These are phyloP conservation scores for Aureobasidium musti DNA, from an alignment of 2,329 filamentous ascomycete species.

Conservation along the genomic window DNA sequence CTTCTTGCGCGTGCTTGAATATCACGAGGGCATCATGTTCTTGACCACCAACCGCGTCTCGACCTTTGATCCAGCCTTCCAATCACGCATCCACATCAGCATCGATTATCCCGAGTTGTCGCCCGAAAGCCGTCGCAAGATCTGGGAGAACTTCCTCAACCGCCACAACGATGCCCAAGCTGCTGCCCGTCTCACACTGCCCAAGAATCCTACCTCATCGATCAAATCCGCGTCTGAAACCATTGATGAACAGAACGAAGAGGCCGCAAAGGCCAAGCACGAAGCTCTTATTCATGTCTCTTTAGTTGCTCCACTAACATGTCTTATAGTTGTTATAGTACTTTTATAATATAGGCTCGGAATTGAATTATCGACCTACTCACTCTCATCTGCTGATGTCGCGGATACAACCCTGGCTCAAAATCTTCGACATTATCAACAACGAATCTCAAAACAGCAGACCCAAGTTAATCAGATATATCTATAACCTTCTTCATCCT, in stretches of 20 bases:
- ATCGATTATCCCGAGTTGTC: constrained; percentile 49
- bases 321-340: no score
- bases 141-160: constrained; percentile 52
- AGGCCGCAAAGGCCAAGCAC: constrained; percentile 15
- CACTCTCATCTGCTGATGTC: no score
- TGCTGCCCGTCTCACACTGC: constrained; percentile 32
- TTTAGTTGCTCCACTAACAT: no score
- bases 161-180: constrained; percentile 36
- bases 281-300: constrained; percentile 33
- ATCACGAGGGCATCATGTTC: constrained; percentile 49
- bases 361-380: no score
- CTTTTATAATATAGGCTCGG: no score
- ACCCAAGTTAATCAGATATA: no score
- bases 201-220: constrained; percentile 33
- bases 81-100: constrained; percentile 50
- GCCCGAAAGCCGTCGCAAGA: constrained; percentile 40
- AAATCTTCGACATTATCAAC: no score
- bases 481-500: no score
- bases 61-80: constrained; percentile 51
- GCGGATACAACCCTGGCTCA: no score
- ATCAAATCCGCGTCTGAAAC: constrained; percentile 31
- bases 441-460: no score
- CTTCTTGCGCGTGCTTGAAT: constrained; percentile 44
- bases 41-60: constrained; percentile 50
- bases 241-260: not conserved